Conservation (phyloP, 2,329 filamentous ascomycete genomes). For the Spiromastix sp. region DNA sequence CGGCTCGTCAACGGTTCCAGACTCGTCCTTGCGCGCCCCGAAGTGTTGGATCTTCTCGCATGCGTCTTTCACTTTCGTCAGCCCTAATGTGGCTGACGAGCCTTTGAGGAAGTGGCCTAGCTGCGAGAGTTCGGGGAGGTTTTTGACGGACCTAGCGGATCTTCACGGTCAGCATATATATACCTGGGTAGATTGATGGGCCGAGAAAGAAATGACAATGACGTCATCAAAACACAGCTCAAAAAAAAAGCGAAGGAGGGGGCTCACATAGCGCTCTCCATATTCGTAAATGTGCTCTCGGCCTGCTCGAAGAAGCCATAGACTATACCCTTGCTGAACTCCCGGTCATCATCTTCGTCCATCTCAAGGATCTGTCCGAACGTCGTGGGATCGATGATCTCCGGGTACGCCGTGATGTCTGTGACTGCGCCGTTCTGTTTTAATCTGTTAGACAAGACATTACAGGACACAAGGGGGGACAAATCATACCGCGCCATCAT, state of each 20-base stretch:
- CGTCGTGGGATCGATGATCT: slow-evolving; percentile 66
- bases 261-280: slow-evolving; percentile 74
- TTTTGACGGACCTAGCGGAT: too few relatives aligned
- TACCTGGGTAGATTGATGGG: too few relatives aligned
- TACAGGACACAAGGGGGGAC: not conserved
- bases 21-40: slow-evolving; percentile 70
- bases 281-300: slow-evolving; percentile 71
- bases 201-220: slow-evolving; percentile 3
- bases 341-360: slow-evolving; percentile 80
- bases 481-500: slow-evolving; percentile 5
- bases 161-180: too few relatives aligned
- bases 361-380: slow-evolving; percentile 97
- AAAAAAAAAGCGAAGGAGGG: not conserved
- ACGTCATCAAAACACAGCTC: slow-evolving; percentile 6
- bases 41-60: slow-evolving; percentile 97
- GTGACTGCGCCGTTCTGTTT: slow-evolving; percentile 33
- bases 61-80: slow-evolving; percentile 80
- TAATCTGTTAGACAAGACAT: not conserved
- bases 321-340: slow-evolving; percentile 84
- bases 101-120: slow-evolving; percentile 96
- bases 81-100: slow-evolving; percentile 85
- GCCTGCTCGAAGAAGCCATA: slow-evolving; percentile 90
- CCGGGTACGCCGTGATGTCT: slow-evolving; percentile 54
- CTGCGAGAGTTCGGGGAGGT: slow-evolving; percentile 66
- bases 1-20: slow-evolving; percentile 55